phyloP scores from a whole-genome alignment of 2,329 filamentous ascomycete genomes.

The Torrubiella hemipterigena region DNA sequence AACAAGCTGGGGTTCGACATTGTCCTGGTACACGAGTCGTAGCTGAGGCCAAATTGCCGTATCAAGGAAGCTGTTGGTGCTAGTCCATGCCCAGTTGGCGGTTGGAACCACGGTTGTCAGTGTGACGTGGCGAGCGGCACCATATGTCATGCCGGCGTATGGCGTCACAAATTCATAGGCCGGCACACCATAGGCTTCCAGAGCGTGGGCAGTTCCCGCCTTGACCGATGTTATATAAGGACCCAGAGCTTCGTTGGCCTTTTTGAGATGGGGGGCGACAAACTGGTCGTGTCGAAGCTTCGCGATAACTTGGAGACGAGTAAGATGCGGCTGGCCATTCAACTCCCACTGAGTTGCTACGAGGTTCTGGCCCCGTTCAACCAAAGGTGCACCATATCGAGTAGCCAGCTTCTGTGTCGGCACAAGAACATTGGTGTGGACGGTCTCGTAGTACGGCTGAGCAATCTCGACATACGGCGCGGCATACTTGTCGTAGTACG shows the following conservation, averaged over 20 bases:
- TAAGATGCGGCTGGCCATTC: conserved; percentile 62
- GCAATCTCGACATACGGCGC: conserved; percentile 69
- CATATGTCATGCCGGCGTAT: conserved; percentile 59
- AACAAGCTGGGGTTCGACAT: conserved; percentile 88
- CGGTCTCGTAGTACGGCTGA: conserved; percentile 59
- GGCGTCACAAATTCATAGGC: conserved; percentile 64
- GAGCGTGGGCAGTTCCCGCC: conserved; percentile 53
- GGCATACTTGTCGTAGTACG: conserved; percentile 77
- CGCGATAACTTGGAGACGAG: conserved; percentile 48
- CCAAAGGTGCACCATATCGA: conserved; percentile 63
- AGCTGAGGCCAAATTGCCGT: conserved; percentile 72
- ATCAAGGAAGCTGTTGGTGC: conserved; percentile 58
- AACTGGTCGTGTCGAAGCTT: conserved; percentile 56
- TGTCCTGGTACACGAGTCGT: conserved; percentile 71
- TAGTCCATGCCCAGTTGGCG: conserved; percentile 57
- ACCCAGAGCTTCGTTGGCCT: conserved; percentile 39
- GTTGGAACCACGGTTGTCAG: conserved; percentile 61
- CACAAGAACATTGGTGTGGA: conserved; percentile 52
- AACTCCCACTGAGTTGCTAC: conserved; percentile 65
- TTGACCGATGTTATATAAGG: conserved; percentile 64
- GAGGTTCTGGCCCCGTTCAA: conserved; percentile 55
- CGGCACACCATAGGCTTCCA: conserved; percentile 62
- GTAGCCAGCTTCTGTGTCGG: conserved; percentile 57
- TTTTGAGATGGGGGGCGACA: conserved; percentile 63
- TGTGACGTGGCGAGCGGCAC: conserved; percentile 52